Percentiles rank a stretch among this genome's conserved stretches.
Conservation (phyloP, 192 early-diverging fungal genomes). For the Gaertneriomyces sp. region DNA sequence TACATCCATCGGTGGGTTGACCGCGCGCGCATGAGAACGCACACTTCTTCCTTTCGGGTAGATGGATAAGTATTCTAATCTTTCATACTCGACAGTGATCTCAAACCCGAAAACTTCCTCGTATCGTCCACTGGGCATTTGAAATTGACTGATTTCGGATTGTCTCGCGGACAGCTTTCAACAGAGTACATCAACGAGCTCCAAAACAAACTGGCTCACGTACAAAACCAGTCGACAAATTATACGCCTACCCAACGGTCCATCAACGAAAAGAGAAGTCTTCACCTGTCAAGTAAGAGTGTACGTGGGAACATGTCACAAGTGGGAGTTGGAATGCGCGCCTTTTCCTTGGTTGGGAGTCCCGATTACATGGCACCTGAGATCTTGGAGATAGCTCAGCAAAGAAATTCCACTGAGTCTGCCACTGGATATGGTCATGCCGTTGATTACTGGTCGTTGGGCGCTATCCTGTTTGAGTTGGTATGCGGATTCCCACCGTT, state of each 20-base stretch:
- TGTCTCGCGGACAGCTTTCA: conserved; percentile 47
- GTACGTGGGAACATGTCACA: too few species aligned
- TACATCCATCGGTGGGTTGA: conserved; percentile 73
- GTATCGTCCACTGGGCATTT: conserved; percentile 57
- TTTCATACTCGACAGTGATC: conserved; percentile 28
- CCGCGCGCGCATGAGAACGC: too few species aligned
- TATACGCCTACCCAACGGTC: too few species aligned
- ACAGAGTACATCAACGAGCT: conserved; percentile 31
- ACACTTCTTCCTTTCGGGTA: too few species aligned
- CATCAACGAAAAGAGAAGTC: too few species aligned
- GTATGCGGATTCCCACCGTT: conserved; percentile 59
- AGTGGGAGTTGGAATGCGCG: conserved; percentile 36
- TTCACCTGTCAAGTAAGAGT: too few species aligned
- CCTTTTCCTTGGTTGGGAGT: conserved; percentile 80
- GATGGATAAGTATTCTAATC: too few species aligned
- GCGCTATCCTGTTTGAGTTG: conserved; percentile 75
- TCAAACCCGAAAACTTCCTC: conserved; percentile 59
- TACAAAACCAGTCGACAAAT: too few species aligned
- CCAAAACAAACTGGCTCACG: too few species aligned
- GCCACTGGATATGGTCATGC: conserved; percentile 58
- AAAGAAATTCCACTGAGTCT: conserved; percentile 18
- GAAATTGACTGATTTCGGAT: conserved; percentile 84
- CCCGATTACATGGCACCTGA: conserved; percentile 96
- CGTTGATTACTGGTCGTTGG: conserved; percentile 75
- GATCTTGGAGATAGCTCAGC: conserved; percentile 48